Percentiles rank a stretch among this genome's conserved stretches.
phyloP scores from a whole-genome alignment of 345 rosid species.

The Aethionema arabicum region DNA sequence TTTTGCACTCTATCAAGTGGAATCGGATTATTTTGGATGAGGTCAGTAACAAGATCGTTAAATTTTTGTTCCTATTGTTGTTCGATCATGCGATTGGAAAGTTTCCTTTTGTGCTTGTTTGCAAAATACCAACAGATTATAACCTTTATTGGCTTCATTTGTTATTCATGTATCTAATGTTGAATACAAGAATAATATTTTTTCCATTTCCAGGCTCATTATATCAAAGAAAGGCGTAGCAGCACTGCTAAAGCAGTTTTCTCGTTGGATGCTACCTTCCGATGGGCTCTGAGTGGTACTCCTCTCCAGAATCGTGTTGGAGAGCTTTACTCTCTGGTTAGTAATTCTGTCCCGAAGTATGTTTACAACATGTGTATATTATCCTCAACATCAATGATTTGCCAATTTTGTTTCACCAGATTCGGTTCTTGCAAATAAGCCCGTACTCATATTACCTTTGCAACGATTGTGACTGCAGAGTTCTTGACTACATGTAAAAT shows the following conservation, averaged over 20 bases:
- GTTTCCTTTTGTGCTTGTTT: slow-evolving; percentile 1
- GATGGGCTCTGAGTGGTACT: slow-evolving; percentile 98
- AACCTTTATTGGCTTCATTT: background rate
- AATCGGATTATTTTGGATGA: slow-evolving; percentile 87
- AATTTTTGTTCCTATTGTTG: background rate
- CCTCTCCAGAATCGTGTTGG: slow-evolving; percentile 99
- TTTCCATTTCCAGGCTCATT: slow-evolving; percentile 64
- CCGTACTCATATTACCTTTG: slow-evolving; percentile 97
- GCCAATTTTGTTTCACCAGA: slow-evolving; percentile 50
- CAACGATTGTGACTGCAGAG: slow-evolving; percentile 88
- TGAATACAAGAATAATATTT: slow-evolving; percentile 7
- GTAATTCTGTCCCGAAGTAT: slow-evolving; percentile 25
- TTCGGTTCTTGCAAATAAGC: slow-evolving; percentile 78
- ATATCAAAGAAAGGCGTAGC: slow-evolving; percentile 81
- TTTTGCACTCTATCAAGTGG: slow-evolving; percentile 82
- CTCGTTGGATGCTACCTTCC: slow-evolving; percentile 72
- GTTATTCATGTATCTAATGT: slow-evolving; percentile 6
- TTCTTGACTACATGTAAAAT: slow-evolving; percentile 78
- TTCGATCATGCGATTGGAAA: background rate
- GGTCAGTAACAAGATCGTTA: slow-evolving; percentile 45
- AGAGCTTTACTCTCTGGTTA: slow-evolving; percentile 94
- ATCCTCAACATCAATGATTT: slow-evolving; percentile 22
- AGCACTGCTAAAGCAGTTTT: slow-evolving; percentile 93
- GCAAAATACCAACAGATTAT: background rate
- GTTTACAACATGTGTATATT: slow-evolving; percentile 19